A percentile compares a stretch with the other conserved stretches of the same genome.
phyloP scores from a whole-genome alignment of 108 stramenopile species.

The Nitzschia putrida region DNA sequence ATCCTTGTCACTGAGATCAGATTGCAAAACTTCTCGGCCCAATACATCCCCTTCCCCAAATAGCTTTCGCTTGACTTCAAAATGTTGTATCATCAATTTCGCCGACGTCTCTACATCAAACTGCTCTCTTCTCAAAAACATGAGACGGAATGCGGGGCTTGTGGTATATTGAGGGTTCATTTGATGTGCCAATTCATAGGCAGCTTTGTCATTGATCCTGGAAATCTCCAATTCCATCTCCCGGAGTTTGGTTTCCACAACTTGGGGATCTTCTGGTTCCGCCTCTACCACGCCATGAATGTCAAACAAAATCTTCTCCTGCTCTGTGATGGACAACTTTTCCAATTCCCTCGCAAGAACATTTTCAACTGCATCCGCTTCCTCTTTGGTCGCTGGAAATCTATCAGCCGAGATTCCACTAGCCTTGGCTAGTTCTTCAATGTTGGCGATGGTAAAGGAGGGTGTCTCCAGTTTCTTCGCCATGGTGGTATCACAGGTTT shows the following conservation, averaged over 20 bases:
- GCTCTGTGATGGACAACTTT: not conserved
- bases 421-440: not conserved
- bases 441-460: too few relatives aligned
- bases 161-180: conserved; percentile 27
- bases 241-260: conserved; percentile 10
- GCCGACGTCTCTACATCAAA: conserved; percentile 38
- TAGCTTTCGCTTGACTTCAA: conserved; percentile 29
- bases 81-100: conserved; percentile 25
- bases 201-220: conserved; percentile 1
- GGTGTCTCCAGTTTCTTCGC: too few relatives aligned
- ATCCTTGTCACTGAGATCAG: conserved; percentile 10
- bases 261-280: conserved; percentile 5
- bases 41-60: conserved; percentile 37
- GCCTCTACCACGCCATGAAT: not conserved
- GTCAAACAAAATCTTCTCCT: not conserved
- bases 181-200: conserved; percentile 12
- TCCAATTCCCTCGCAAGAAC: conserved; percentile 6
- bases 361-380: not conserved
- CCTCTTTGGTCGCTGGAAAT: not conserved
- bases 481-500: too few relatives aligned
- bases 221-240: conserved; percentile 6
- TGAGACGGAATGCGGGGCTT: conserved; percentile 33
- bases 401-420: not conserved
- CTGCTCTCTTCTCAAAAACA: conserved; percentile 42
- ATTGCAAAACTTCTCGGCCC: conserved; percentile 14